Conservation (phyloP, 140 eudicot genomes). For the Stevia rebaudiana region DNA sequence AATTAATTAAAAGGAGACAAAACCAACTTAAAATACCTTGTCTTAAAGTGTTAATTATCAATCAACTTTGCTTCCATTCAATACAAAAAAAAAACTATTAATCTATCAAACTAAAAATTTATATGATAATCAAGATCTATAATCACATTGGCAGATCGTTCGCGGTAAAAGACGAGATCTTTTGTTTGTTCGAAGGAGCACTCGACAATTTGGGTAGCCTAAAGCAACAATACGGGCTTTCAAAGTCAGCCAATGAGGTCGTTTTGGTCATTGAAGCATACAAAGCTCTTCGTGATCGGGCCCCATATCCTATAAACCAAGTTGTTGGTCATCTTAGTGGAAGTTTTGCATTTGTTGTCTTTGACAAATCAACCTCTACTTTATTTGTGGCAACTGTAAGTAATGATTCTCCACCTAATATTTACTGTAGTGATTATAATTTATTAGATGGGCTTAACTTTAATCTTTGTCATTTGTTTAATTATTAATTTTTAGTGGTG, state of each 20-base stretch:
- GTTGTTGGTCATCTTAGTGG: slow-evolving; percentile 88
- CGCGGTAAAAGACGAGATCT: slow-evolving; percentile 87
- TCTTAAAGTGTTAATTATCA: background rate
- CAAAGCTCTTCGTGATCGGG: slow-evolving; percentile 93
- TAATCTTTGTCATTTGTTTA: slow-evolving; percentile 1
- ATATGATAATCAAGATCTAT: background rate
- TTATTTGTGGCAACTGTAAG: slow-evolving; percentile 89
- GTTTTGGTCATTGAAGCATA: slow-evolving; percentile 85
- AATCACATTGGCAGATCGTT: slow-evolving; percentile 56
- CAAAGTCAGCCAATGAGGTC: slow-evolving; percentile 88
- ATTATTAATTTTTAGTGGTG: slow-evolving; percentile 13
- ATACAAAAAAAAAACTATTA: too few species aligned
- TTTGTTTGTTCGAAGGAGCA: slow-evolving; percentile 89
- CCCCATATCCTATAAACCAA: slow-evolving; percentile 92
- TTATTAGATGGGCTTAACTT: slow-evolving; percentile 4
- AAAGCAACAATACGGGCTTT: slow-evolving; percentile 87
- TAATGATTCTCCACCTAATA: slow-evolving; percentile 11
- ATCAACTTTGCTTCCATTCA: slow-evolving; percentile 22
- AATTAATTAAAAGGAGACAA: too few species aligned
- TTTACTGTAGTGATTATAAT: background rate
- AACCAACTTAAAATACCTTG: too few species aligned
- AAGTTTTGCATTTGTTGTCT: slow-evolving; percentile 71
- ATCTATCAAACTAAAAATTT: background rate
- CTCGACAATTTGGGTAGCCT: slow-evolving; percentile 91
- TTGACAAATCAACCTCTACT: slow-evolving; percentile 87